A percentile compares a stretch with the other conserved stretches of the same genome.
Conservation (phyloP, 2,329 filamentous ascomycete genomes). For the Septoria petroselini region DNA sequence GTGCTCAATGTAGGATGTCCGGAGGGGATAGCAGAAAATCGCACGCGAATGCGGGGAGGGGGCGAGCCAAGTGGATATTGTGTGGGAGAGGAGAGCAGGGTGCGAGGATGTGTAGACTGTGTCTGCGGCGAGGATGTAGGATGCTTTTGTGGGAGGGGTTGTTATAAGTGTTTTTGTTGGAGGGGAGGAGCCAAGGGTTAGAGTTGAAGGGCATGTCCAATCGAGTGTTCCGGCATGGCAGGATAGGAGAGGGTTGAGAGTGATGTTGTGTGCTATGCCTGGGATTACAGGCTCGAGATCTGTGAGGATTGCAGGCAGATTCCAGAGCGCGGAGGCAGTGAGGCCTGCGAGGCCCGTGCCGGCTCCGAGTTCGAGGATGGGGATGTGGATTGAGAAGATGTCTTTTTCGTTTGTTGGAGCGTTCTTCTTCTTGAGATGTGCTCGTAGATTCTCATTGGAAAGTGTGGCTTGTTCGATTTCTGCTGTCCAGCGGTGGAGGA, state of each 20-base stretch:
- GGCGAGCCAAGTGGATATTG: constrained; percentile 40
- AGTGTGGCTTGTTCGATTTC: constrained; percentile 1
- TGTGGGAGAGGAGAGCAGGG: constrained; percentile 39
- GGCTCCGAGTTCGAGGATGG: constrained; percentile 41
- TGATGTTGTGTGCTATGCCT: constrained; percentile 37
- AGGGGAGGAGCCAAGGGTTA: not conserved
- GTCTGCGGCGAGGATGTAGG: constrained; percentile 44
- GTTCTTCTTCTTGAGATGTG: too few species aligned
- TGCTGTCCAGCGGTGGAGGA: constrained; percentile 36
- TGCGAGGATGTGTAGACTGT: constrained; percentile 45
- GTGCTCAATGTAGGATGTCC: constrained; percentile 45
- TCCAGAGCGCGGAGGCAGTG: constrained; percentile 37
- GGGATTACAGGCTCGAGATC: constrained; percentile 38
- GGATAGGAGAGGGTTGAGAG: constrained; percentile 31
- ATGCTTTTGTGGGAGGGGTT: too few species aligned
- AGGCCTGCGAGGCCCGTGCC: constrained; percentile 42
- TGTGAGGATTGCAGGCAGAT: constrained; percentile 35
- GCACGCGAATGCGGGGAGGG: constrained; percentile 34
- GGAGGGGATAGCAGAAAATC: constrained; percentile 42
- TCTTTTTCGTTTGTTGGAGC: too few species aligned
- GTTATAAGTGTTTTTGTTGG: too few species aligned
- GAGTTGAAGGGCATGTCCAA: constrained; percentile 38
- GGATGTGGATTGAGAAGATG: constrained; percentile 6
- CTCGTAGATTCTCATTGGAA: too few species aligned
- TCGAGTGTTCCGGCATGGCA: constrained; percentile 38